Evolutionary conservation across 345 rosid species (phyloP), one percentile per base, ranked within the genome.

Genomic region (Syzygium grande): DNA sequence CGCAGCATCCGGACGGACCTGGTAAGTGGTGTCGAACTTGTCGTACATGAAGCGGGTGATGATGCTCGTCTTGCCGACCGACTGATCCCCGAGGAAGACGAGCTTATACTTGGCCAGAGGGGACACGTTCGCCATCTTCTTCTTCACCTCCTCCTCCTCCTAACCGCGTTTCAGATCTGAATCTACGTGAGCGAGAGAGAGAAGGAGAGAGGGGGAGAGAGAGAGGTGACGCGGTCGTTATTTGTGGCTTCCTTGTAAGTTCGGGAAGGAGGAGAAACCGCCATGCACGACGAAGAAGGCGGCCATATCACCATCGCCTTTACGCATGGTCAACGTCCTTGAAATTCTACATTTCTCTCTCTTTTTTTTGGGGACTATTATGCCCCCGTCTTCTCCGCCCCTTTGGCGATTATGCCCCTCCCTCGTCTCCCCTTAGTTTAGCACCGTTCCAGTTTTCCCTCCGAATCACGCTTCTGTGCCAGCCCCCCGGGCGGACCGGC

Each of bases 11-110:
- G 21, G 11, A 15, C 34, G 27, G 88, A 95, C 98, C 98, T 96
- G 97, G 85, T 95, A 96, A 55, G 97, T 96, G 92, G 97, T 95
- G 88, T 96, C 98, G 94, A 96, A 96, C 90, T 96, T 96, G 90
- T 96, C 97, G 94, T 96, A 96, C 98, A 96, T 96, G 96, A 96
- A 96, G 87, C 97, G 97, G 87, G 96, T 95, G 93, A 96, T 96
- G 95, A 96, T 96, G 93, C 97, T 96, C 88, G 98, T 96, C 88
- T 96, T 96, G 61, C 98, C 97, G 9, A 93, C 96, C 73, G 98
- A 96, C 89, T 96, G 98, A 91, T 96, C 97, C 88, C 98, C 98
- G 55, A 95, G 90, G 92, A 95, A 95, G 1, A 95, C 98, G 86
- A 95, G 95, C 92, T 94, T 95, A 93, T 92, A 95, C 89, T 95